Conservation (phyloP, 139 green algal genomes). For the Gonium pectorale region DNA sequence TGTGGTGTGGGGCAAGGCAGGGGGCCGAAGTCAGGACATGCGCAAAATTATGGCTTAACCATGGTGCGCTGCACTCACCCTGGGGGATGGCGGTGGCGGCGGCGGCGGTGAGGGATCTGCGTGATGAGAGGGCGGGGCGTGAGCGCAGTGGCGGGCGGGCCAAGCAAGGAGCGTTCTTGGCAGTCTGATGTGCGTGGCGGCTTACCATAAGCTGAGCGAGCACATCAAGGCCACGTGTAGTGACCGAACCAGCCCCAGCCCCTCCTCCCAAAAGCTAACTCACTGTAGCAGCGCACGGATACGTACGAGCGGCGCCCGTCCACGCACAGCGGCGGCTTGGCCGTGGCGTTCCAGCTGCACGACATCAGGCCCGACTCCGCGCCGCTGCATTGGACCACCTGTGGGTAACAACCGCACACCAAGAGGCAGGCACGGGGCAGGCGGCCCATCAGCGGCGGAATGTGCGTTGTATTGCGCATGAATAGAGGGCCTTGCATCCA, state of each 20-base stretch:
- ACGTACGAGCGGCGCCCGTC: background rate
- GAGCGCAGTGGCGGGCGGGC: background rate
- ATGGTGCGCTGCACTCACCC: too few relatives aligned
- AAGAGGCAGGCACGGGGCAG: background rate
- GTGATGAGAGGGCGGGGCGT: background rate
- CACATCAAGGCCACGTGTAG: background rate
- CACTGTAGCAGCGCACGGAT: background rate
- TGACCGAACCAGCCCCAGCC: background rate
- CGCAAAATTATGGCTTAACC: too few relatives aligned
- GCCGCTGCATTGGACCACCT: background rate
- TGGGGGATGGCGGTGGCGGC: background rate
- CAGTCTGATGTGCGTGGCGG: background rate
- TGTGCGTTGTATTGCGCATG: background rate
- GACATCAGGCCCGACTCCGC: background rate
- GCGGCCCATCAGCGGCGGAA: background rate
- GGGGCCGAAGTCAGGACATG: too few relatives aligned
- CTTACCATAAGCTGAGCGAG: background rate
- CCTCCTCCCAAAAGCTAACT: background rate
- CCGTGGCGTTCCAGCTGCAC: background rate
- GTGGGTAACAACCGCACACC: background rate
- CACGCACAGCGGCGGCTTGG: background rate
- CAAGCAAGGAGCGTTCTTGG: background rate
- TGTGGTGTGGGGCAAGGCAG: too few relatives aligned
- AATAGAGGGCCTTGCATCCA: background rate
- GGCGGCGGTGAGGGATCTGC: constrained; percentile 4